These are phyloP conservation scores for Hammondia hammondi DNA, from an alignment of 169 alveolate species.

Conservation along the genomic window DNA sequence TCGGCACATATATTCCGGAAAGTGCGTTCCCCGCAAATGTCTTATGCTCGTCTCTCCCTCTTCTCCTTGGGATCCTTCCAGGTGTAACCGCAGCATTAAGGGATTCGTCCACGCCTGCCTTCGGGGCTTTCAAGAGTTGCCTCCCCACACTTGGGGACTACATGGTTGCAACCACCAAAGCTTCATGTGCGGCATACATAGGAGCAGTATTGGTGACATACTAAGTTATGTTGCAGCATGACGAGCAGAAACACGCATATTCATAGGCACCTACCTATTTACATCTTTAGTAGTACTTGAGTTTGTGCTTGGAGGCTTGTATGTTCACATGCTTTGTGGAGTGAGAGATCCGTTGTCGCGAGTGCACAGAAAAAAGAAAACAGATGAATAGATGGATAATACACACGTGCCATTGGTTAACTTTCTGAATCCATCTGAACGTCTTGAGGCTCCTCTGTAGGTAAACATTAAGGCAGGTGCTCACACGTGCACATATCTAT, in stretches of 20 bases:
- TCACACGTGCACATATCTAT: too few relatives aligned
- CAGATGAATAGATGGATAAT: too few relatives aligned
- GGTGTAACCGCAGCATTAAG: not conserved
- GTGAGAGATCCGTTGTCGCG: too few relatives aligned
- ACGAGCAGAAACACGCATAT: not conserved
- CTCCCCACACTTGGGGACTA: not conserved
- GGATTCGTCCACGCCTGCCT: not conserved
- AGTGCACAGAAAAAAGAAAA: too few relatives aligned
- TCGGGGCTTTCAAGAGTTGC: not conserved
- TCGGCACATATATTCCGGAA: too few relatives aligned
- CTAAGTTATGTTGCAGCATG: not conserved
- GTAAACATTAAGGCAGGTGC: too few relatives aligned
- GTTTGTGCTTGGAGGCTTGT: not conserved
- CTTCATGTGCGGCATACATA: not conserved
- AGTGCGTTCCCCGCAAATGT: too few relatives aligned
- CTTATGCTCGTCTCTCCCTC: not conserved
- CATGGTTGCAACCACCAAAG: not conserved
- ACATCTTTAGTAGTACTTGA: not conserved
- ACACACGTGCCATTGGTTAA: too few relatives aligned
- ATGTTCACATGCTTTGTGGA: not conserved
- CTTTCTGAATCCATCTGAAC: too few relatives aligned
- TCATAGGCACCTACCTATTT: too few relatives aligned
- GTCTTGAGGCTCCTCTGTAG: too few relatives aligned
- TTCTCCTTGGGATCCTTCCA: not conserved
- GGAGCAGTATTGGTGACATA: not conserved